Evolutionary conservation across 176 grass and related monocot species (phyloP), one percentile per base, ranked within the genome.

Genomic region (Aegilops longissima): DNA sequence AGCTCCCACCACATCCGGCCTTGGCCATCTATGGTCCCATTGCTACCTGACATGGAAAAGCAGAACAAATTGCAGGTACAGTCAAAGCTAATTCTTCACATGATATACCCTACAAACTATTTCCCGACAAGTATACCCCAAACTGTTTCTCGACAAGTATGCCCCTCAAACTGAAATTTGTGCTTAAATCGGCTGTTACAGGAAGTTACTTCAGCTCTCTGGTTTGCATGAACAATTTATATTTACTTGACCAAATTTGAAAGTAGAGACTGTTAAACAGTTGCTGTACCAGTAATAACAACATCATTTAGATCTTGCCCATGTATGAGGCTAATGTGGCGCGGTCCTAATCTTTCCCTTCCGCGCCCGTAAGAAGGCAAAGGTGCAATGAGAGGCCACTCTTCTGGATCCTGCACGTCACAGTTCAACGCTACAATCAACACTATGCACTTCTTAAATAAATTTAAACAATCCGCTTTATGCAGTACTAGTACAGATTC

Each of bases 1-100:
- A 91, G 87, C 31, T 95, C 88, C 96, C 96, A 98, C 93, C 96
- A 98, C 86, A 98, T 93, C 45, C 89, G 83, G 33, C 96, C 96
- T 52, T 98, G 92, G 52, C 96, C 93, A 88, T 98, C 93, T 84
- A 98, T 90, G 77, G 87, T 95, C 75, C 96, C 96, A 80, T 95
- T 98, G 35, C 83, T 82, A 71, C 96, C 96, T 97, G 81, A 80
- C 70, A 85, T 73, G 56, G 77, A 21, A 77, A 77, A 4, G 61
- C 47, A 70, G 1, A 27, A 12, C 44, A 51, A 85, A 23, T 63
- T 86, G 34, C 1, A 75, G 29, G 67, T 74, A 68, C 36, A 87
- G n/a, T 75, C 23, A 86, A 82, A 3, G 4, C 12, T 80, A 59
- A 66, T 89, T 74, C 29, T 76, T 68, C 44, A 17, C 6, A 42